Percentiles rank a stretch among this genome's conserved stretches.
These are phyloP conservation scores for Liriodendron chinense DNA, from an alignment of 164 flowering plant species.

Conservation along the genomic window DNA sequence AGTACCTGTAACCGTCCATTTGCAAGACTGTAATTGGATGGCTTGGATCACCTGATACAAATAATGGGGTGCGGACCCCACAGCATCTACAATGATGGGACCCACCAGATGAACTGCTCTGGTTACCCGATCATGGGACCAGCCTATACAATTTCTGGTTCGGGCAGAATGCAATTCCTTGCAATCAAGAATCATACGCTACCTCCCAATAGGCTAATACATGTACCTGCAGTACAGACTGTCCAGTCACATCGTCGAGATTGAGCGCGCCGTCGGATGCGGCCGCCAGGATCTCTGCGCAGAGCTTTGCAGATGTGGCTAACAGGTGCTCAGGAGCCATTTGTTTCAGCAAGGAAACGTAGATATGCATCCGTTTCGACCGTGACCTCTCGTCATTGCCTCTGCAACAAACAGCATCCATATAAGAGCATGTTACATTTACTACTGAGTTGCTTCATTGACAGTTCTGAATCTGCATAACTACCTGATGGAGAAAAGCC, in stretches of 20 bases:
- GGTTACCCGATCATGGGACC: too few species aligned
- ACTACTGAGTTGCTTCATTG: background rate
- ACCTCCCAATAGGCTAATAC: background rate
- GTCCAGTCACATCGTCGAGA: constrained; percentile 62
- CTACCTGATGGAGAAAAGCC: constrained; percentile 76
- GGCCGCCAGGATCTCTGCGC: constrained; percentile 93
- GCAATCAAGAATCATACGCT: too few species aligned
- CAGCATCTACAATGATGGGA: too few species aligned
- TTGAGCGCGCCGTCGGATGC: constrained; percentile 90
- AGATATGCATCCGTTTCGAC: constrained; percentile 83
- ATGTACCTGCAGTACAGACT: constrained; percentile 79
- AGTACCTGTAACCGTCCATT: too few species aligned
- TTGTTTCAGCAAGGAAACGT: constrained; percentile 80
- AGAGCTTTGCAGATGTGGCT: constrained; percentile 91
- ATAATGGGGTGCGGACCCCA: too few species aligned
- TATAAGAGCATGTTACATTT: background rate
- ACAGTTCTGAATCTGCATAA: background rate
- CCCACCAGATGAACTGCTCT: too few species aligned
- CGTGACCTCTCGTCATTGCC: constrained; percentile 80
- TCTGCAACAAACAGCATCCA: constrained; percentile 33
- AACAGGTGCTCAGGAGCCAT: constrained; percentile 98
- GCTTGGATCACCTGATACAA: too few species aligned
- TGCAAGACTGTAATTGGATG: too few species aligned
- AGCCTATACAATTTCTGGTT: too few species aligned
- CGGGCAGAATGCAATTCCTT: too few species aligned